Evolutionary conservation across 805 yeast genomes (phyloP).

Genomic region (Lachancea nothofagi): DNA sequence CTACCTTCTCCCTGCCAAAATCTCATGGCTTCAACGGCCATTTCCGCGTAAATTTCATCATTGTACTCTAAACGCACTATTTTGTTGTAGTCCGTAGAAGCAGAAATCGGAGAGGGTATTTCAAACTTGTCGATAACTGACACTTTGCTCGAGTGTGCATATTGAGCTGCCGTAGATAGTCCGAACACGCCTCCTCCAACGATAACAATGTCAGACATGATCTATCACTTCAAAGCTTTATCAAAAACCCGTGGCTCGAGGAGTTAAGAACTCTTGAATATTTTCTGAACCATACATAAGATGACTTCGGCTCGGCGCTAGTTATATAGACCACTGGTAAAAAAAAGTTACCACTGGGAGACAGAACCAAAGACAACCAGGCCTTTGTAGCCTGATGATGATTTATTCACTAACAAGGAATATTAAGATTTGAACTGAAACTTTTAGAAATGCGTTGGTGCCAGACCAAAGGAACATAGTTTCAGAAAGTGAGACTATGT

Average conservation of each 20-base stretch:
- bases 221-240: too few relatives aligned
- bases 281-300: too few relatives aligned
- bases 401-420: too few relatives aligned
- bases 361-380: too few relatives aligned
- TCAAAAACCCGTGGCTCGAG: too few relatives aligned
- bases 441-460: not conserved
- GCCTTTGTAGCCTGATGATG: too few relatives aligned
- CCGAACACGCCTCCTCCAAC: slow-evolving; percentile 45
- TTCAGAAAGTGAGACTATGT: slow-evolving; percentile 8
- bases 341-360: too few relatives aligned
- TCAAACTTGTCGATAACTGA: slow-evolving; percentile 38
- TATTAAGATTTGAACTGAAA: not conserved
- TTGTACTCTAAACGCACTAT: slow-evolving; percentile 45
- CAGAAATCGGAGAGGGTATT: slow-evolving; percentile 43
- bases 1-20: slow-evolving; percentile 32
- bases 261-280: too few relatives aligned
- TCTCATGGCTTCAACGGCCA: slow-evolving; percentile 42
- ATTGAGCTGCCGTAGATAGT: slow-evolving; percentile 39
- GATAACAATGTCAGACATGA: slow-evolving; percentile 14
- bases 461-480: too few relatives aligned
- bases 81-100: slow-evolving; percentile 46
- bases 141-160: slow-evolving; percentile 32
- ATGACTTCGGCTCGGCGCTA: not conserved
- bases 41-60: slow-evolving; percentile 37
- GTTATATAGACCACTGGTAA: not conserved